Evolutionary conservation across 768 basidiomycete species (phyloP), one percentile per base, ranked within the genome.

Genomic region (Ramaria sp.): DNA sequence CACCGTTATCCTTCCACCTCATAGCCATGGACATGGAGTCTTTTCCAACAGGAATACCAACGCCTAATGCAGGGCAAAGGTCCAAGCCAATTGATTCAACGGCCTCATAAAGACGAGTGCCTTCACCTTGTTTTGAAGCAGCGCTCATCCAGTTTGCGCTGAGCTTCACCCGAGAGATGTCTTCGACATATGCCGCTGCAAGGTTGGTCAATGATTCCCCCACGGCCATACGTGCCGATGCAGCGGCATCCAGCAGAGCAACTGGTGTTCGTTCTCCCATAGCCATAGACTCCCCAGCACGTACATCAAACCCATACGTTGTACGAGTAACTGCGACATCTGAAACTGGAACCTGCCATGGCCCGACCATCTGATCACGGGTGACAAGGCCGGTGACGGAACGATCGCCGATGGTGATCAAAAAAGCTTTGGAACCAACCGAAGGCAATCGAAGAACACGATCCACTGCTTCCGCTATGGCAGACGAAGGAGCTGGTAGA

Each of bases 111-210:
- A 99, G 73, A 10, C 77, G 83, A 0, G 83, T 82, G 10, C 95
- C 95, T 64, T 98, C 95, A 43, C 94, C 86, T 61, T 81, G 73
- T 65, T 87, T 87, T 8, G 82, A 83, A 5, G 95, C 90, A 3
- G 94, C 93, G 57, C 88, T 92, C 96, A 99, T 99, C 96, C 96
- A 99, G 67, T 99, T 99, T 44, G 95, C 95, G 59, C 91, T 94
- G n/a, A 99, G 76, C 69, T 99, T 99, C 62, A 96, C 80, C 55
- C 76, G 73, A 2, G 76, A 73, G 32, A 97, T 71, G 24, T 78
- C 76, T 3, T 78, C 78, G 38, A 94, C 71, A 47, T 78, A 76
- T 1, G 94, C 82, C 5, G 96, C 93, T 0, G 79, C 81, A 56
- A 98, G 75, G 69, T 98, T 99, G 61, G 86, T 92, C 41, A 99